Evolutionary conservation across 1,284 basidiomycete species (phyloP).

Genomic region (Irpex rosettiformis): DNA sequence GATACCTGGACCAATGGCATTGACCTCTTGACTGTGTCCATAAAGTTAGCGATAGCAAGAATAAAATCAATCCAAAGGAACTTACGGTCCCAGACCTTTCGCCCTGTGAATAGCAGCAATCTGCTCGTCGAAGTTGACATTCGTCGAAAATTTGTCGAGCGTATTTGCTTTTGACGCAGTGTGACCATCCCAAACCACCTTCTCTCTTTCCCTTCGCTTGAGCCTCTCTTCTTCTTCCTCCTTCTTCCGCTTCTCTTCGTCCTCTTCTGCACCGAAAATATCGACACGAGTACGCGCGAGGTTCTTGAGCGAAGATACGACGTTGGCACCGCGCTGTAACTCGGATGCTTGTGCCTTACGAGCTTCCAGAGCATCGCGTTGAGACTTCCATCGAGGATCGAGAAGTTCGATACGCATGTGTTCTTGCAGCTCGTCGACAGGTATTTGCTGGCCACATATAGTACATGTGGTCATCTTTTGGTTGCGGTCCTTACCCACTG

Average conservation of each 20-base stretch:
- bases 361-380: conserved; percentile 82
- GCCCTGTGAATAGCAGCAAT: conserved; percentile 91
- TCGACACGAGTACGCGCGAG: conserved; percentile 91
- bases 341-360: conserved; percentile 90
- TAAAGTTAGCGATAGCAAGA: conserved; percentile 13
- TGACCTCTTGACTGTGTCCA: conserved; percentile 56
- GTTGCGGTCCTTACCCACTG: conserved; percentile 69
- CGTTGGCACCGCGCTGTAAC: conserved; percentile 86
- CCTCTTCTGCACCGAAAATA: conserved; percentile 89
- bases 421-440: conserved; percentile 92
- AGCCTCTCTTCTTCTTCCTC: conserved; percentile 84
- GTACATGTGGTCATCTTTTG: conserved; percentile 83
- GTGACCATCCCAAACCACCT: conserved; percentile 95
- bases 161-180: conserved; percentile 87
- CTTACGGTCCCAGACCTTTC: conserved; percentile 81
- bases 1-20: conserved; percentile 80
- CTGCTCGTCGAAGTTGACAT: conserved; percentile 92
- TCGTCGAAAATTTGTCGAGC: conserved; percentile 85
- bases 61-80: conserved; percentile 21
- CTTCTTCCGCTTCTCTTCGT: conserved; percentile 81
- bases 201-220: conserved; percentile 81
- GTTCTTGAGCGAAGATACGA: conserved; percentile 86
- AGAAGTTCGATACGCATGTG: conserved; percentile 98
- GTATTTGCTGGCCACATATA: conserved; percentile 92
- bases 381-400: conserved; percentile 97